Evolutionary conservation across 371 early-diverging fungal genomes (phyloP).

Genomic region (Gilbertella persicaria): DNA sequence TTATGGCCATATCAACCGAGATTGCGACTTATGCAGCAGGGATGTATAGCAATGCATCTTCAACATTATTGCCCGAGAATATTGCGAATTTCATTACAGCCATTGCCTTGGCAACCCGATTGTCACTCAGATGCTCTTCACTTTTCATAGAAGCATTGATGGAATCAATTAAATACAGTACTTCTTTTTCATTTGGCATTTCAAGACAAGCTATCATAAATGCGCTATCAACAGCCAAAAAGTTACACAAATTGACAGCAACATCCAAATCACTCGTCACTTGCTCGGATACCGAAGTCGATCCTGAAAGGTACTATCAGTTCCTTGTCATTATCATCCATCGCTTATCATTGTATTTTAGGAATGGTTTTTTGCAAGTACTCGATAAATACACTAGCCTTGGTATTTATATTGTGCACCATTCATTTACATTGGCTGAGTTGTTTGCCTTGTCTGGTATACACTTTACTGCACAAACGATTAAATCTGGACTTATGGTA

Average conservation of each 20-base stretch:
- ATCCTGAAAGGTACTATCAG: conserved; percentile 19
- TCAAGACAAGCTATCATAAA: conserved; percentile 57
- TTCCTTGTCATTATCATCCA: background rate
- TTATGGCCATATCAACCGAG: conserved; percentile 21
- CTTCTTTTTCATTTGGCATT: conserved; percentile 59
- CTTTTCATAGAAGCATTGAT: conserved; percentile 54
- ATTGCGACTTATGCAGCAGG: conserved; percentile 17
- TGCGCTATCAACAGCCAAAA: conserved; percentile 60
- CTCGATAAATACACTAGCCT: conserved; percentile 72
- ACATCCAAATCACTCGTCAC: conserved; percentile 5
- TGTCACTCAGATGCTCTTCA: conserved; percentile 45
- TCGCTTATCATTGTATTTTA: conserved; percentile 13
- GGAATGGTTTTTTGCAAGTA: conserved; percentile 58
- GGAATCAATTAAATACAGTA: conserved; percentile 64
- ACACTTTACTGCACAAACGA: conserved; percentile 72
- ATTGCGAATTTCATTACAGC: conserved; percentile 44
- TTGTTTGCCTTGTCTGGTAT: conserved; percentile 78
- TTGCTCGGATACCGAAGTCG: conserved; percentile 1
- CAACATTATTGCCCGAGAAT: conserved; percentile 47
- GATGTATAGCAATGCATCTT: conserved; percentile 22
- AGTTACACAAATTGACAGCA: conserved; percentile 45
- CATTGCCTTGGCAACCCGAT: conserved; percentile 43
- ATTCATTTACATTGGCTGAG: conserved; percentile 78
- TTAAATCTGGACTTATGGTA: conserved; percentile 72
- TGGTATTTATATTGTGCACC: conserved; percentile 71